A percentile compares a stretch with the other conserved stretches of the same genome.
Evolutionary conservation across 345 rosid species (phyloP).

Genomic region (Pistacia atlantica): DNA sequence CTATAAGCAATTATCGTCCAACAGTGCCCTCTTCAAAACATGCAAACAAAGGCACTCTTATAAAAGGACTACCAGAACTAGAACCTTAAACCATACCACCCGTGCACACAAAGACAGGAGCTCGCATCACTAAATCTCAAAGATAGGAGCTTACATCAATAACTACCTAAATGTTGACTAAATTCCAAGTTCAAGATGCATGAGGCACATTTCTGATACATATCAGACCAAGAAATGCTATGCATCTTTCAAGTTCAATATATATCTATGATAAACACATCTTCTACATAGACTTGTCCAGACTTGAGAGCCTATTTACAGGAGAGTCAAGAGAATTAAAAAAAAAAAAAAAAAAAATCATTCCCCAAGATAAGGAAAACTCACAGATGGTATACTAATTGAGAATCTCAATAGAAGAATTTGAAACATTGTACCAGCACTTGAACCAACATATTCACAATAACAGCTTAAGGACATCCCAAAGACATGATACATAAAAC

Average conservation of each 20-base stretch:
- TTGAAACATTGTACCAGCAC: constrained; percentile 62
- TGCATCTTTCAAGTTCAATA: constrained; percentile 7
- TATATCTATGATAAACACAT: no score
- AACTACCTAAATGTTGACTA: no score
- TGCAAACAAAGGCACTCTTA: neutral
- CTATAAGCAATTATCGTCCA: neutral
- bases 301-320: constrained; percentile 15
- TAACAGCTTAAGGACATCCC: constrained; percentile 39
- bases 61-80: neutral
- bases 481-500: constrained; percentile 13
- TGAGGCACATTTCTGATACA: neutral
- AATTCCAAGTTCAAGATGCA: neutral
- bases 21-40: neutral
- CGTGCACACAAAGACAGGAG: no score
- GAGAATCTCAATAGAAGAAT: constrained; percentile 55
- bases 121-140: no score
- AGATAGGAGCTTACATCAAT: no score
- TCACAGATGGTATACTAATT: constrained; percentile 55
- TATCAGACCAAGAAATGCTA: neutral
- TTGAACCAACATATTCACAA: constrained; percentile 64
- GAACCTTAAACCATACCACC: neutral
- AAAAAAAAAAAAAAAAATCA: constrained; percentile 8
- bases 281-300: neutral
- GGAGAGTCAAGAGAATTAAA: constrained; percentile 10
- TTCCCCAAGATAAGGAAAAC: constrained; percentile 50